Evolutionary conservation across 441 rosid genomes (phyloP), one percentile per base, ranked within the genome.

Genomic region (Populus hybrid): DNA sequence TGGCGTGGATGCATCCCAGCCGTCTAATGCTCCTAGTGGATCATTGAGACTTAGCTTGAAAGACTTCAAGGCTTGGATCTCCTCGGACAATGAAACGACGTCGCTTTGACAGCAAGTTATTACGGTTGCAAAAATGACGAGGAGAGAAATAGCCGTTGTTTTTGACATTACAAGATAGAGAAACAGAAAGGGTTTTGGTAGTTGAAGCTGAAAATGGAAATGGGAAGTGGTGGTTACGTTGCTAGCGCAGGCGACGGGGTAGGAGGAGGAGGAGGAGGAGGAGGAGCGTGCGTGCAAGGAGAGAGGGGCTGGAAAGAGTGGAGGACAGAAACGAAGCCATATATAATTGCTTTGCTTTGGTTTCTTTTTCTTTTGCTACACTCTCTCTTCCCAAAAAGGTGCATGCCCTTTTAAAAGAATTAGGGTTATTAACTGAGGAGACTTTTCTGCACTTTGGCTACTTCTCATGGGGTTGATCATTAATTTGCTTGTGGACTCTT

Each of bases 1-100:
- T 0, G 92, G 89, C 0, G 95, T 85, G 19, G 94, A 85, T 8
- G 94, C 80, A 18, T 94, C 97, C 98, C 99, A 96, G 63, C 87
- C 87, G 76, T 80, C 78, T 69, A 96, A 79, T 1, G 92, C 92
- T 19, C 89, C 97, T 14, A 90, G 87, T 1, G 98, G 98, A 75
- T 96, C 99, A 30, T 85, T 81, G 66, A 96, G 91, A 78, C 80
- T 85, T 35, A 88, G 88, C 83, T 89, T 92, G 83, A 96, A 92
- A 16, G 94, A 83, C 6, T 84, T 86, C 76, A 96, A 87, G 1
- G 99, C 87, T 72, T 91, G 86, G 53, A 96, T 92, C 88, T 96
- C 81, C 81, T 91, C 93, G 1, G 86, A 63, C 50, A n/a, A 70
- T 2, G 83, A 70, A 80, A 86, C 88, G 79, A 81, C 78, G 75